These are phyloP conservation scores for Diaporthe sp. DNA, from an alignment of 2,329 filamentous ascomycete species.

Conservation along the genomic window DNA sequence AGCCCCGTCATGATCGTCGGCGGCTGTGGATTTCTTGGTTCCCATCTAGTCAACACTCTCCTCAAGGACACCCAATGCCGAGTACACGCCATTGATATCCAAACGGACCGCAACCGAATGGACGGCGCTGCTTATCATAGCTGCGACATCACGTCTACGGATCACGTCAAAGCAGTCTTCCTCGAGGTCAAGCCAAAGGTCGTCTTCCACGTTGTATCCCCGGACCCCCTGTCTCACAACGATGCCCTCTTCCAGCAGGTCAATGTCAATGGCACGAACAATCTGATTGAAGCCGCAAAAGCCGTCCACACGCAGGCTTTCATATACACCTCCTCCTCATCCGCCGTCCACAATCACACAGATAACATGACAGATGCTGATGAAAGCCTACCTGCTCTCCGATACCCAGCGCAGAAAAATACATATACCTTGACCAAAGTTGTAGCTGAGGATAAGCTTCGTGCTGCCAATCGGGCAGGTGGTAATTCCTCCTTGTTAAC, in stretches of 20 bases:
- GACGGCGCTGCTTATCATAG: slow-evolving; percentile 38
- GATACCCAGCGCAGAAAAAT: not conserved
- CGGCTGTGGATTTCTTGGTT: slow-evolving; percentile 41
- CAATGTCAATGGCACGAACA: slow-evolving; percentile 40
- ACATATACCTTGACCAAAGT: slow-evolving; percentile 22
- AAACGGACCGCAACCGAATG: slow-evolving; percentile 34
- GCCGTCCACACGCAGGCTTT: slow-evolving; percentile 39
- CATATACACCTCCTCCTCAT: slow-evolving; percentile 41
- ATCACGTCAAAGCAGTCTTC: slow-evolving; percentile 6
- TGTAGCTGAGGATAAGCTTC: slow-evolving; percentile 4
- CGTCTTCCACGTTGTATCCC: slow-evolving; percentile 40
- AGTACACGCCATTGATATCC: slow-evolving; percentile 39
- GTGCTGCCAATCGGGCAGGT: not conserved
- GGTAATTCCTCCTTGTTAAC: slow-evolving; percentile 1
- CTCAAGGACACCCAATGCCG: slow-evolving; percentile 33
- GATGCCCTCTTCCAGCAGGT: slow-evolving; percentile 39
- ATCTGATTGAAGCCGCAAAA: slow-evolving; percentile 38
- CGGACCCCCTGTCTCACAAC: slow-evolving; percentile 37
- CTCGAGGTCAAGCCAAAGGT: slow-evolving; percentile 35
- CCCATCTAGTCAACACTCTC: slow-evolving; percentile 37
- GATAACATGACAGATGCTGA: slow-evolving; percentile 39
- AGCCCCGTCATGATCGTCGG: slow-evolving; percentile 40
- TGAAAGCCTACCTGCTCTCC: slow-evolving; percentile 35
- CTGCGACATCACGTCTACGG: slow-evolving; percentile 36
- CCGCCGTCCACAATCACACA: slow-evolving; percentile 41